Evolutionary conservation across 1,284 basidiomycete species (phyloP), one percentile per base, ranked within the genome.

Genomic region (Ceratobasidium sp.): DNA sequence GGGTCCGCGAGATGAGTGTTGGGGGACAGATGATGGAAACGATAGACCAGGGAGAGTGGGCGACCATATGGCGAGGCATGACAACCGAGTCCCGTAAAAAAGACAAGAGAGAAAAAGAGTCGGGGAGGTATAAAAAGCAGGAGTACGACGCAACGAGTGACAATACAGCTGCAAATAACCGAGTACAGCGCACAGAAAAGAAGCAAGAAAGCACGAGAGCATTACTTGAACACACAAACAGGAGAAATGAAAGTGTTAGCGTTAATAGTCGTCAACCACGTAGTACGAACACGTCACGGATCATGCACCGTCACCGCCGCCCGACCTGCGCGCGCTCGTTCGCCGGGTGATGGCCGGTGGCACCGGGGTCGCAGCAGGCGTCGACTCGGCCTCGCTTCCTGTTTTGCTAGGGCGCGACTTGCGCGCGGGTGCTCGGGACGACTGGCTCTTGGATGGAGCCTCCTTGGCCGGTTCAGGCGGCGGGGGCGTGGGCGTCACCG

Each of bases 401-500:
- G 65, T 65, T 59, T 65, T 73, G 41, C 44, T 73, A 41, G 48
- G 57, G 44, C 60, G 71, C 33, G 71, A 50, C 60, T 46, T 48
- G 46, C 55, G 35, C n/a, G 57, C 8, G 12, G 38, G 16, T 20
- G 71, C 35, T 16, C 44, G 46, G 27, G 71, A 48, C 33, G 57
- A 50, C 46, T 73, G 54, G 54, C 27, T 59, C 69, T 46, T 60
- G 12, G 69, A n/a, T 27, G 69, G 44, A 38, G 35, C 38, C 41
- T 64, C 60, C 41, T 64, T 64, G 57, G 60, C 20, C 6, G 59
- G 38, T 12, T 74, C 71, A 30, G 18, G 3, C 12, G 65, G 69
- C 33, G 57, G 59, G 10, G 71, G 71, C 18, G 71, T 59, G 18
- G 71, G 71, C 27, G 71, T 74, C 23, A 54, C 71, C 46, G 71